Base-by-base conservation (phyloP, 2,329 filamentous ascomycete species). In the Neopestalotiopsis rosae region DNA sequence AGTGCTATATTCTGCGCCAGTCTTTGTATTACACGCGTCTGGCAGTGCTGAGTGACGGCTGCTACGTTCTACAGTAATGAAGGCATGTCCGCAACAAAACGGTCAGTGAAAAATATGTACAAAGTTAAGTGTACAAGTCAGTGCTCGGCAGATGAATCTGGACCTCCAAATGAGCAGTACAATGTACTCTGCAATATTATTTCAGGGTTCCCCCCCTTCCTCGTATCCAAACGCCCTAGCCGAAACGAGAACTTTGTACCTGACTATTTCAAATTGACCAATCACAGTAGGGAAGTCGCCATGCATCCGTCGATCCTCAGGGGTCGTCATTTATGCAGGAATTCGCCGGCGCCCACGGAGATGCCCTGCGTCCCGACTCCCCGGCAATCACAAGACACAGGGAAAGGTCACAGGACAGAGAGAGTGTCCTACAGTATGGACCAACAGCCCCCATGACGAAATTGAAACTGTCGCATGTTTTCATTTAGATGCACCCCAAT, bases 381-480 rank as follows among this genome's bases (percentile, higher is more conserved):
- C 34, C 57, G 24, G 59, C 30, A 30, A 62, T 62, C 28, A 34
- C 32, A 20, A 14, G 59, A 62, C 59, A 62, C 59, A 62, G 45
- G 17, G 20, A 38, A 10, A 38, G 34, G 34, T 38, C 34, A 52
- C 45, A 52, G n/a, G 45, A 52, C 17, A 52, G 7, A 52, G 17
- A 52, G 45, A 52, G 17, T 52, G 45, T 24, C 24, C 34, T 28
- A 38, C 34, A 38, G 34, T 38, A 38, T 7, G 6, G 34, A 38
- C 34, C 34, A 38, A 38, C 34, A 38, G 34, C 40, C 28, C 62
- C 49, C 63, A 66, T 66, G 49, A 66, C 63, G 63, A 45, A 34
- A 58, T 66, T 66, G 63, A 66, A 66, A 66, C 63, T 66, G 63
- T 58, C 49, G 63, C 61, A 40, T 49, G 61, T 64, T 66, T 58